Evolutionary conservation across 163 green algal genomes (phyloP), one percentile per base, ranked within the genome.

Genomic region (Scenedesmus sp.): DNA sequence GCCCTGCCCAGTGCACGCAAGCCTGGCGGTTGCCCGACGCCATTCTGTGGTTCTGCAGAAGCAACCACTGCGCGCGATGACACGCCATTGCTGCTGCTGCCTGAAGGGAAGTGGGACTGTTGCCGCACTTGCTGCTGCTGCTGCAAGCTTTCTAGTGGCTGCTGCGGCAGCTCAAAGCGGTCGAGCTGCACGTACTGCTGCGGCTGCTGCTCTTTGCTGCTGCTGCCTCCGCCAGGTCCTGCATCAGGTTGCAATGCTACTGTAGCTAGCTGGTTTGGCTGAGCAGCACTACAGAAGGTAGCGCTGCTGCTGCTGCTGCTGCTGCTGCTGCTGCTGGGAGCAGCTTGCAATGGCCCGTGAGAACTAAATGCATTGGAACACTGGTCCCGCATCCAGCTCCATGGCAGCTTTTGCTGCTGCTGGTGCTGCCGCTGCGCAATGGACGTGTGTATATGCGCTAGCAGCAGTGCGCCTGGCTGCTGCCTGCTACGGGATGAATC

Each of bases 21-120:
- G 61, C 81, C 59, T 24, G 42, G 56, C 51, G 72, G 70, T 20
- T 51, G 82, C 16, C 44, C 30, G 0, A 18, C 13, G 2, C 35
- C 16, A 10, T 83, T 13, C n/a, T 83, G 78, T 61, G 72, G 72
- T 44, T 92, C 81, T 92, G 80, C 80, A 61, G 85, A 90, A 43
- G 83, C 56, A 44, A 61, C 53, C 30, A 59, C 49, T 3, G 68
- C 87, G 30, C 53, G 43, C 76, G 83, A 68, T 68, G 65, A 76
- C 43, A 68, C 59, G 40, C 42, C 40, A 40, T 22, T 81, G 65
- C 18, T 51, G 43, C 40, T 89, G 85, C 65, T 82, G 83, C 56
- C 35, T 65, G 78, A 35, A 59, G 33, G n/a, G n/a, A n/a, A n/a
- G 18, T 12, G 13, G 16, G 72, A 24, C 44, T 78, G 86, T 61